phyloP scores from a whole-genome alignment of 2,329 filamentous ascomycete species.

The Dactylella cylindrospora region DNA sequence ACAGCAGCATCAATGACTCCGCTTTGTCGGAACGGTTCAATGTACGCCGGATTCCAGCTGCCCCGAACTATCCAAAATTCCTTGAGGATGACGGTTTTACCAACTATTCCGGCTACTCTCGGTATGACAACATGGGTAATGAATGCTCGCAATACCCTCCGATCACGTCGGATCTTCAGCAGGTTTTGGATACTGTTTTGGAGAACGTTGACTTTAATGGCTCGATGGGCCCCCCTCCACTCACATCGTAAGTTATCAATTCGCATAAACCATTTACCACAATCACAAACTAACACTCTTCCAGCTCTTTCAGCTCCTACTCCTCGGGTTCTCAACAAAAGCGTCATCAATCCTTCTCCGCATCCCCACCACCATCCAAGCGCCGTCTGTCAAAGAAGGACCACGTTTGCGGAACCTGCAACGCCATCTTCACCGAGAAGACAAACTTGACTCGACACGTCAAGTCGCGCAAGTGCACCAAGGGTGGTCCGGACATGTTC shows the following conservation, averaged over 20 bases:
- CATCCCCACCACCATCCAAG: slow-evolving; percentile 28
- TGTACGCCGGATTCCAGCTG: not conserved
- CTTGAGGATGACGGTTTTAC: slow-evolving; percentile 23
- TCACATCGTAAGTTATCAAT: not conserved
- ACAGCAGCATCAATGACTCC: slow-evolving; percentile 38
- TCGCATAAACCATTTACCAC: not conserved
- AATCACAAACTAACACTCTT: too few species aligned
- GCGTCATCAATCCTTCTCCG: slow-evolving; percentile 20
- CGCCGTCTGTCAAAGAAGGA: slow-evolving; percentile 24
- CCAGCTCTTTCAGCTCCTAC: slow-evolving; percentile 6
- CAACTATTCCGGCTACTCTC: slow-evolving; percentile 2
- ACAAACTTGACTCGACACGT: slow-evolving; percentile 39
- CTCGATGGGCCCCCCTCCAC: slow-evolving; percentile 8
- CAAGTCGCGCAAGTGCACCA: slow-evolving; percentile 38
- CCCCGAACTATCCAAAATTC: slow-evolving; percentile 23
- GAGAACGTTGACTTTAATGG: slow-evolving; percentile 27
- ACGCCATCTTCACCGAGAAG: slow-evolving; percentile 36
- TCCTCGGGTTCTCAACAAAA: slow-evolving; percentile 9
- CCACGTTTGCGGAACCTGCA: slow-evolving; percentile 28
- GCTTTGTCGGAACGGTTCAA: slow-evolving; percentile 37
- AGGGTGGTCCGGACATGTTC: slow-evolving; percentile 32
- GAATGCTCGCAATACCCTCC: slow-evolving; percentile 19
- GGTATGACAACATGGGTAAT: slow-evolving; percentile 8
- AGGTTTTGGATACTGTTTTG: slow-evolving; percentile 19
- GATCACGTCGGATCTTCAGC: slow-evolving; percentile 29